Conservation (phyloP, 129 eudicot genomes). For the Solidago caesia region DNA sequence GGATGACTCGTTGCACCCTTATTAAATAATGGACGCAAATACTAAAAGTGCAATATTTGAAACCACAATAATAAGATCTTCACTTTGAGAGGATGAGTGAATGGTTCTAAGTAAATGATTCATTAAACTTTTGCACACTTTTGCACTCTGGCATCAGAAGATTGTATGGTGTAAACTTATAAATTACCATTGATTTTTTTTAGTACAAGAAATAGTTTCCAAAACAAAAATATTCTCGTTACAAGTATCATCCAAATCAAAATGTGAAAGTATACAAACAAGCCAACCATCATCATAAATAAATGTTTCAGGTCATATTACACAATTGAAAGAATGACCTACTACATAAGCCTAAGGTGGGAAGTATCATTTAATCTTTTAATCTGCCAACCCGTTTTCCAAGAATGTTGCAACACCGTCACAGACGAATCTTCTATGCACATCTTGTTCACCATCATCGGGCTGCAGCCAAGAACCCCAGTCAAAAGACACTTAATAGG, state of each 20-base stretch:
- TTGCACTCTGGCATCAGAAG: too few relatives aligned
- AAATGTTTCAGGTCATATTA: conserved; percentile 37
- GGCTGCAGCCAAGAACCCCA: conserved; percentile 85
- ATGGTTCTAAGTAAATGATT: too few relatives aligned
- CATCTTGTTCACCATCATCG: conserved; percentile 63
- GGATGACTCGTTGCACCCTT: too few relatives aligned
- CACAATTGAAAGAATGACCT: conserved; percentile 57
- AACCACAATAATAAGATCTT: too few relatives aligned
- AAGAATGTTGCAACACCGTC: conserved; percentile 84
- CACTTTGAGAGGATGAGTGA: too few relatives aligned
- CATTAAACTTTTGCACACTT: too few relatives aligned
- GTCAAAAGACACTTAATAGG: conserved; percentile 88
- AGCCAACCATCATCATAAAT: conserved; percentile 33
- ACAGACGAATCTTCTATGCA: conserved; percentile 93
- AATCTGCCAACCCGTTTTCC: conserved; percentile 91
- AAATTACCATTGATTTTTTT: background rate
- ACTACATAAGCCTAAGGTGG: conserved; percentile 81
- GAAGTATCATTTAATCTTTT: conserved; percentile 85
- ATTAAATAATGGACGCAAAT: too few relatives aligned
- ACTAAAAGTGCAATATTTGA: too few relatives aligned
- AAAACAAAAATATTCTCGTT: conserved; percentile 12
- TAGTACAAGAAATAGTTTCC: background rate
- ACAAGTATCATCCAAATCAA: conserved; percentile 17
- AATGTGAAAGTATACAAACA: conserved; percentile 30
- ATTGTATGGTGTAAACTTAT: background rate